Evolutionary conservation across 2,329 filamentous ascomycete genomes (phyloP).

Genomic region (Microcera coccophila): DNA sequence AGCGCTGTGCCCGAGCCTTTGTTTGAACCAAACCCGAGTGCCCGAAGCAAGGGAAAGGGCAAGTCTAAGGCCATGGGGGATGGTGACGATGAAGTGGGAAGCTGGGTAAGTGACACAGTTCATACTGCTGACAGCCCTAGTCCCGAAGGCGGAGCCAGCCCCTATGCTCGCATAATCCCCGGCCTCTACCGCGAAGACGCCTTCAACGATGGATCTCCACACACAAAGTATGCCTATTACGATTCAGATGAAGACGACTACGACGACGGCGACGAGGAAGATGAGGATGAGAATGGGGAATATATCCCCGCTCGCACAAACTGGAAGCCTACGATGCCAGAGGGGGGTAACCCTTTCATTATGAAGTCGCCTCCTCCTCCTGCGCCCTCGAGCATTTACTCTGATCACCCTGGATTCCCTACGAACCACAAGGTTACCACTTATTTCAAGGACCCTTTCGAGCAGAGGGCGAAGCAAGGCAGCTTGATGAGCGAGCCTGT

Average conservation of each 20-base stretch:
- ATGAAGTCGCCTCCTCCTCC: not conserved
- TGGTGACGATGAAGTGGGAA: not conserved
- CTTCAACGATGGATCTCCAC: no score
- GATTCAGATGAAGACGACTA: not conserved
- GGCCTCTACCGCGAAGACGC: not conserved
- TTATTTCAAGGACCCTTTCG: no score
- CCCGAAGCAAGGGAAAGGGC: not conserved
- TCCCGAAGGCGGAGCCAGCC: not conserved
- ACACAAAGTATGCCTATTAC: no score
- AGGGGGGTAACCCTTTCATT: not conserved
- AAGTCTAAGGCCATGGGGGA: not conserved
- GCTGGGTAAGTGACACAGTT: not conserved
- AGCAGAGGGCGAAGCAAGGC: no score
- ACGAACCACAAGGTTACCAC: slow-evolving; percentile 6
- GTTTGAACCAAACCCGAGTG: not conserved
- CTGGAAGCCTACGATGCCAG: not conserved
- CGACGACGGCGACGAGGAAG: not conserved
- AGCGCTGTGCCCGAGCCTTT: slow-evolving; percentile 2
- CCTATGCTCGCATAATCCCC: not conserved
- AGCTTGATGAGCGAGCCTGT: no score
- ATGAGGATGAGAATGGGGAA: not conserved
- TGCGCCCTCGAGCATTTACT: slow-evolving; percentile 20
- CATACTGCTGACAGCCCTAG: not conserved
- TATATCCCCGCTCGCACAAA: not conserved
- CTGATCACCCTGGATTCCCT: slow-evolving; percentile 13